Conservation (phyloP, 176 grass and related monocot genomes). For the Otatea glauca region DNA sequence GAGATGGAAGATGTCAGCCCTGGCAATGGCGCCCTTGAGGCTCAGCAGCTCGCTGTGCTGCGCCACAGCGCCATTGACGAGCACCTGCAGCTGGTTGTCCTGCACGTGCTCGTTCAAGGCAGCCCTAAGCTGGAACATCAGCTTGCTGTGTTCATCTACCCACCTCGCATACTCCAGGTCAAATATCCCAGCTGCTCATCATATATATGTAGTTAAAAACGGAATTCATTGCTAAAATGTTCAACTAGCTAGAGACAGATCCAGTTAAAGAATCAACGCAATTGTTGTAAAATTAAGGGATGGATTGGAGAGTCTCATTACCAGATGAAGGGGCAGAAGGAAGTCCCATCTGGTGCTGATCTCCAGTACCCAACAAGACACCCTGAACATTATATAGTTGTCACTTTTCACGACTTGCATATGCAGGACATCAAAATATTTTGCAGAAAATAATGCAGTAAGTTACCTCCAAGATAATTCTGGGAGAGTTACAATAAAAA, state of each 20-base stretch:
- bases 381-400: slow-evolving; percentile 47
- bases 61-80: slow-evolving; percentile 50
- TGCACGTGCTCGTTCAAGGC: slow-evolving; percentile 59
- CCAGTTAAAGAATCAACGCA: not conserved
- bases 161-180: slow-evolving; percentile 76
- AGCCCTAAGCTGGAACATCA: slow-evolving; percentile 65
- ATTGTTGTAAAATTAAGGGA: not conserved
- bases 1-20: slow-evolving; percentile 71
- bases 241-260: not conserved
- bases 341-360: slow-evolving; percentile 44
- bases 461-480: not conserved
- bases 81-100: slow-evolving; percentile 63
- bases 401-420: slow-evolving; percentile 1
- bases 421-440: not conserved
- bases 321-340: slow-evolving; percentile 42
- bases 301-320: slow-evolving; percentile 31
- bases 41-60: slow-evolving; percentile 61
- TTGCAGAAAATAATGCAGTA: not conserved
- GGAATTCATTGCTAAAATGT: not conserved
- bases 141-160: slow-evolving; percentile 70
- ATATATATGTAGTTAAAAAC: not conserved
- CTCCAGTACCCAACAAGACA: slow-evolving; percentile 46
- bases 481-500: not conserved
- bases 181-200: slow-evolving; percentile 55
- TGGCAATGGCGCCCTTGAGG: slow-evolving; percentile 57